A percentile compares a stretch with the other conserved stretches of the same genome.
These are phyloP conservation scores for Aspergillus candidus DNA, from an alignment of 2,329 filamentous ascomycete species.

Conservation along the genomic window DNA sequence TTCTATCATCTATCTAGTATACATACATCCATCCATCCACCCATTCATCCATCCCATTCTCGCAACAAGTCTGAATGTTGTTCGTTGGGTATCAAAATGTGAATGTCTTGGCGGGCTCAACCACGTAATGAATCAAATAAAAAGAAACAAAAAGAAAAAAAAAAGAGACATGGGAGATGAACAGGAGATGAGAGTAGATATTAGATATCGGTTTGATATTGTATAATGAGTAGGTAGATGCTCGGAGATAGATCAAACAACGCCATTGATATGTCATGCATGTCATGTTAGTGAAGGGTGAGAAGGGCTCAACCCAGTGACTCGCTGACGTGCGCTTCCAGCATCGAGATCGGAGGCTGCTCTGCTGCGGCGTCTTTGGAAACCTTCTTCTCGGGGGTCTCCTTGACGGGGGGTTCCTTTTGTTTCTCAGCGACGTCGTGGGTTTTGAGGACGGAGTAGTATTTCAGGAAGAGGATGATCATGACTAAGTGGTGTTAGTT, in stretches of 20 bases:
- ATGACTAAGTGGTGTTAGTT: slow-evolving; percentile 33
- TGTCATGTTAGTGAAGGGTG: neutral
- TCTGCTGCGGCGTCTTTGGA: slow-evolving; percentile 2
- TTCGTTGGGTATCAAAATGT: neutral
- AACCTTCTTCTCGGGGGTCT: slow-evolving; percentile 22
- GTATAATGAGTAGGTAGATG: neutral
- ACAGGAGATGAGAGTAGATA: neutral
- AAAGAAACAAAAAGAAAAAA: neutral
- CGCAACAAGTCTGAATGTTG: neutral
- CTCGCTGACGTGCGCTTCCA: slow-evolving; percentile 18
- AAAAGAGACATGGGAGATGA: neutral
- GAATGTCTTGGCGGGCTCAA: neutral
- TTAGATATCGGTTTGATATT: too few relatives aligned
- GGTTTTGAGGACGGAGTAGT: slow-evolving; percentile 36
- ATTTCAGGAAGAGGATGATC: slow-evolving; percentile 43
- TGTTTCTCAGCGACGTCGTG: slow-evolving; percentile 32
- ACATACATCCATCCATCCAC: neutral
- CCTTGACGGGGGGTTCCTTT: slow-evolving; percentile 28
- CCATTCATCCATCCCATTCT: too few relatives aligned
- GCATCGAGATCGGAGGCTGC: too few relatives aligned
- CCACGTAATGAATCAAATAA: neutral
- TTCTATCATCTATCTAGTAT: neutral
- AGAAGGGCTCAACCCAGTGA: slow-evolving; percentile 21
- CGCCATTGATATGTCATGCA: too few relatives aligned
- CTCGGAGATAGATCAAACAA: neutral